A percentile compares a stretch with the other conserved stretches of the same genome.
These are phyloP conservation scores for Verticillium zaregamsianum DNA, from an alignment of 2,329 filamentous ascomycete species.

Conservation along the genomic window DNA sequence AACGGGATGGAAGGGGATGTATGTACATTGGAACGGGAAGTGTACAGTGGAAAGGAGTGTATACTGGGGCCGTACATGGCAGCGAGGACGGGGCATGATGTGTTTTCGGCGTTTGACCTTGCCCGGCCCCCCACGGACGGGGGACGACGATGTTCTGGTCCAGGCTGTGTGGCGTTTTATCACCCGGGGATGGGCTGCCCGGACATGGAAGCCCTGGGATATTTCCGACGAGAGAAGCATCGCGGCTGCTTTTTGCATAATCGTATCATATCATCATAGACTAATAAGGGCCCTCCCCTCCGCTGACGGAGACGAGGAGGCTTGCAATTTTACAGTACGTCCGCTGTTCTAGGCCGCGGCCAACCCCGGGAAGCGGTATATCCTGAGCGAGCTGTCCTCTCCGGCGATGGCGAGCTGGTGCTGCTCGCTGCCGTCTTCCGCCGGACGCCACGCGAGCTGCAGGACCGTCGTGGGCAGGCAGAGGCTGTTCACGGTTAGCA, in stretches of 20 bases:
- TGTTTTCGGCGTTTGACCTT: too few relatives aligned
- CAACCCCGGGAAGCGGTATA: constrained; percentile 41
- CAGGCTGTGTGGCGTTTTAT: background rate
- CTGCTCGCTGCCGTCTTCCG: constrained; percentile 8
- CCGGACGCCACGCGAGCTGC: constrained; percentile 66
- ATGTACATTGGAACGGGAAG: background rate
- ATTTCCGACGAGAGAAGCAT: constrained; percentile 1
- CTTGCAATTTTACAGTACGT: background rate
- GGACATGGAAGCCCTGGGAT: background rate
- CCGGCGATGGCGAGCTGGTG: constrained; percentile 48
- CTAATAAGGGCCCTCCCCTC: background rate
- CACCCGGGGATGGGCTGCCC: background rate
- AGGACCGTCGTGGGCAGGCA: constrained; percentile 61
- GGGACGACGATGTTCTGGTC: background rate
- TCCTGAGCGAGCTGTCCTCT: constrained; percentile 56
- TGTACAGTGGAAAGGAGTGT: background rate
- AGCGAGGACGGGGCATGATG: background rate
- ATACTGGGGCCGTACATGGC: background rate
- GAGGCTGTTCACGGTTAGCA: constrained; percentile 30
- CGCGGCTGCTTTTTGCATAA: constrained; percentile 7
- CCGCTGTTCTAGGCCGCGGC: background rate
- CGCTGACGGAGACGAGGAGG: background rate
- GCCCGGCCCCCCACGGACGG: too few relatives aligned
- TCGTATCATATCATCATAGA: constrained; percentile 14
- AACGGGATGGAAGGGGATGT: background rate